A percentile compares a stretch with the other conserved stretches of the same genome.
phyloP scores from a whole-genome alignment of 495 filamentous ascomycete genomes.

The Penicillium lagena region DNA sequence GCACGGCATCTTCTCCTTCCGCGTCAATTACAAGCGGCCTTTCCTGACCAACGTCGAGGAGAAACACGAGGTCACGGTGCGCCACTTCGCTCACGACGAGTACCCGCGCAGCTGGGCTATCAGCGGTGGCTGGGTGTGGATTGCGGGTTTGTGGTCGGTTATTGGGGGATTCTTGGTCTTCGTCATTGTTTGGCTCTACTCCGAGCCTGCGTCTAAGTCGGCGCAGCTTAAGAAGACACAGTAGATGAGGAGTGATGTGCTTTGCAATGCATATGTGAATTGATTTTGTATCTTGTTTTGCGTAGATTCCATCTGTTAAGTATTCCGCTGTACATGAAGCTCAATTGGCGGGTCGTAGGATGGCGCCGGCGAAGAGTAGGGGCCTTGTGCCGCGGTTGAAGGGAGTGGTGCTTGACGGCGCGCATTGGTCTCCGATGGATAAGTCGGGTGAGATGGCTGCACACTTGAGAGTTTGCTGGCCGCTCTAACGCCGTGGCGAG shows the following conservation, averaged over 20 bases:
- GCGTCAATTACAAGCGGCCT: slow-evolving; percentile 90
- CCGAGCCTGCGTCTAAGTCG: slow-evolving; percentile 47
- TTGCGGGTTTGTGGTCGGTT: slow-evolving; percentile 78
- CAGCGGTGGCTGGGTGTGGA: slow-evolving; percentile 91
- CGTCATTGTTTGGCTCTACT: slow-evolving; percentile 85
- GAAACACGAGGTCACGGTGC: slow-evolving; percentile 88
- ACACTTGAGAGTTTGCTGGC: too few species aligned
- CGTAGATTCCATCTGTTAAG: too few species aligned
- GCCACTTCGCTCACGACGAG: slow-evolving; percentile 96
- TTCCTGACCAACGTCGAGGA: slow-evolving; percentile 87
- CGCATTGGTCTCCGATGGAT: too few species aligned
- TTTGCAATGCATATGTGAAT: slow-evolving; percentile 13
- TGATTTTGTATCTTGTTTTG: slow-evolving; percentile 1
- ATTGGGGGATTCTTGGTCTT: slow-evolving; percentile 80
- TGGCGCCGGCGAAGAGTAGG: too few species aligned
- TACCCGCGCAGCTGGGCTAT: slow-evolving; percentile 89
- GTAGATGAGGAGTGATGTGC: slow-evolving; percentile 34
- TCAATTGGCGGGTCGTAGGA: too few species aligned
- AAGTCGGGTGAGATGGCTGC: too few species aligned
- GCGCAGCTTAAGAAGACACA: slow-evolving; percentile 62
- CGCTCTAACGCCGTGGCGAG: too few species aligned
- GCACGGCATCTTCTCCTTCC: slow-evolving; percentile 97
- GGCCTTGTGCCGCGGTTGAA: too few species aligned
- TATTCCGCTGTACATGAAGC: too few species aligned
- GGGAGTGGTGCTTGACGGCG: too few species aligned